These are phyloP conservation scores for Scytalidium sp. DNA, from an alignment of 2,329 filamentous ascomycete genomes.

Conservation along the genomic window DNA sequence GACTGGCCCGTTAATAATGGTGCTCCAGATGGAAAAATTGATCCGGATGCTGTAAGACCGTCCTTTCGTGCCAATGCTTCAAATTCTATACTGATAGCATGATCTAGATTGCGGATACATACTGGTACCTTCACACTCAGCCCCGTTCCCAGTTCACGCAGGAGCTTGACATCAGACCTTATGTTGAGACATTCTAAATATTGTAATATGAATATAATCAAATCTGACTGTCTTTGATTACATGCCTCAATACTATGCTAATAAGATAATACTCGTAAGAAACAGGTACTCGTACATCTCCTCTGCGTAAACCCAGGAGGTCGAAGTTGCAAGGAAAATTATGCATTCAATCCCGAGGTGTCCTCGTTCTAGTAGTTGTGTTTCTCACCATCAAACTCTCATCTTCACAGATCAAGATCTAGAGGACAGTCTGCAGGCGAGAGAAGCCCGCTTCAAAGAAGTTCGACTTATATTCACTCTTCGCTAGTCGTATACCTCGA, in stretches of 20 bases:
- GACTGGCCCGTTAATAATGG: conserved; percentile 42
- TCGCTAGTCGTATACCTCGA: conserved; percentile 93
- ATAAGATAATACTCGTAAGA: neutral
- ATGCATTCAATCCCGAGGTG: no score
- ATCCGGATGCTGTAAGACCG: conserved; percentile 65
- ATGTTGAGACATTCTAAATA: conserved; percentile 68
- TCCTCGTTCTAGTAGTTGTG: conserved; percentile 39
- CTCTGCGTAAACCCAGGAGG: no score
- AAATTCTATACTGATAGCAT: conserved; percentile 2
- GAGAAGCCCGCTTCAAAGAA: conserved; percentile 46
- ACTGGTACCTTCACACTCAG: conserved; percentile 80
- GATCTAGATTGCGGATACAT: conserved; percentile 77
- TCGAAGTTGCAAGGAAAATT: no score
- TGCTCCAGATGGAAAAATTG: conserved; percentile 61
- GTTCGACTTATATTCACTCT: conserved; percentile 59
- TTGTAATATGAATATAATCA: neutral
- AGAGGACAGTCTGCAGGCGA: conserved; percentile 79
- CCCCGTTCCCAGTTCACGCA: conserved; percentile 76
- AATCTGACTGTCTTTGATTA: neutral
- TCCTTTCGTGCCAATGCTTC: conserved; percentile 4
- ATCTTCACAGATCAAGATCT: conserved; percentile 59
- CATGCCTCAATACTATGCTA: neutral
- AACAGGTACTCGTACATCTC: no score
- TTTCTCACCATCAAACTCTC: conserved; percentile 85
- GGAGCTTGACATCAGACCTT: conserved; percentile 77